Percentiles rank a stretch among this genome's conserved stretches.
Conservation (phyloP, 805 yeast species). For the Saturnispora diversa region DNA sequence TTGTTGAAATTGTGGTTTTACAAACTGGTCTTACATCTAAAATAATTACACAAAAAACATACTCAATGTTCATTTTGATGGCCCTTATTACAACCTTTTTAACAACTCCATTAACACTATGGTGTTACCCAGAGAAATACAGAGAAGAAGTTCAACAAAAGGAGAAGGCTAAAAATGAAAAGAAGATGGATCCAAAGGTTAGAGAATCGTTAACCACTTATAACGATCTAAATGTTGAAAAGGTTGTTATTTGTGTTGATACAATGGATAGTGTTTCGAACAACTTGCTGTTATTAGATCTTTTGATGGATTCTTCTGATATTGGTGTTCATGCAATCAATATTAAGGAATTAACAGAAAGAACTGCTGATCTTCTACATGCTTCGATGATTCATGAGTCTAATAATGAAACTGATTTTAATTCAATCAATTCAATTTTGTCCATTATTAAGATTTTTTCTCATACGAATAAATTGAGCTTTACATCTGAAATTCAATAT, state of each 20-base stretch:
- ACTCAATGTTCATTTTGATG: slow-evolving; percentile 79
- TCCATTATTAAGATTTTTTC: slow-evolving; percentile 29
- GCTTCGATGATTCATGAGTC: slow-evolving; percentile 38
- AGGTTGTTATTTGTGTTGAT: slow-evolving; percentile 23
- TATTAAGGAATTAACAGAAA: slow-evolving; percentile 50
- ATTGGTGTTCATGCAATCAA: slow-evolving; percentile 42
- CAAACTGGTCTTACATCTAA: slow-evolving; percentile 66
- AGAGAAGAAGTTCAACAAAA: slow-evolving; percentile 41
- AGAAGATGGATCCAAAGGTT: slow-evolving; percentile 13
- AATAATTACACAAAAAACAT: slow-evolving; percentile 55
- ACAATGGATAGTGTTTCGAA: slow-evolving; percentile 26
- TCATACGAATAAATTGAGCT: slow-evolving; percentile 25
- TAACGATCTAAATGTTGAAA: slow-evolving; percentile 17
- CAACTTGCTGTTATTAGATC: slow-evolving; percentile 25
- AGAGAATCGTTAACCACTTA: slow-evolving; percentile 1
- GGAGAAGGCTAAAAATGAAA: slow-evolving; percentile 15
- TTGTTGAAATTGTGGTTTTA: slow-evolving; percentile 74
- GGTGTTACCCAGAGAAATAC: slow-evolving; percentile 53
- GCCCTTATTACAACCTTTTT: slow-evolving; percentile 68
- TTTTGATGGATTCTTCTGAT: slow-evolving; percentile 20
- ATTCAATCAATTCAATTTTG: slow-evolving; percentile 31
- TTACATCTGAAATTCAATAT: slow-evolving; percentile 28
- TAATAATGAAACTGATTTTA: slow-evolving; percentile 18
- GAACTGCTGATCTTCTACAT: slow-evolving; percentile 63
- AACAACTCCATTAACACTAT: slow-evolving; percentile 68